Percentiles rank a stretch among this genome's conserved stretches.
Conservation (phyloP, 495 filamentous ascomycete species). For the Lasiosphaeria hispida region DNA sequence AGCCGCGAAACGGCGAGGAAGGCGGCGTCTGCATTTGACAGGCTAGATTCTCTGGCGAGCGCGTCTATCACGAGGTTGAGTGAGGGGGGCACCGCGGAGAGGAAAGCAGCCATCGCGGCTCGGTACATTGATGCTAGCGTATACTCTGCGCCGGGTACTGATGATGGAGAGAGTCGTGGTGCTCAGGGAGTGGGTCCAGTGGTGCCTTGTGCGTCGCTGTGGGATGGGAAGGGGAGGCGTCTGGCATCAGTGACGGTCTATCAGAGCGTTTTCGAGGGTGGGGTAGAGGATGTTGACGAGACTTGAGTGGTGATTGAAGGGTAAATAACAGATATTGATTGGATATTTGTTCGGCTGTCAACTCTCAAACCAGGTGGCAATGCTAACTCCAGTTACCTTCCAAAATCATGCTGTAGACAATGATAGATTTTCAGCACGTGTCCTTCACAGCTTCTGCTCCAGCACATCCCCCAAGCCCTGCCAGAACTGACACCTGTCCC, state of each 20-base stretch:
- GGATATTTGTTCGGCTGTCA: too few species aligned
- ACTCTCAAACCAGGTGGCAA: too few species aligned
- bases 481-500: constrained; percentile 30
- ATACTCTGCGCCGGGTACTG: not conserved
- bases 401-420: too few species aligned
- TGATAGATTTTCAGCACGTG: too few species aligned
- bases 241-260: constrained; percentile 24
- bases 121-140: constrained; percentile 18
- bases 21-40: too few species aligned
- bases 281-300: not conserved
- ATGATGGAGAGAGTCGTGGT: not conserved
- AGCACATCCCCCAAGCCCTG: constrained; percentile 36
- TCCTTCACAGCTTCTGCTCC: constrained; percentile 28
- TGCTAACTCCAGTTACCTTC: too few species aligned
- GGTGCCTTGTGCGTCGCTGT: constrained; percentile 27
- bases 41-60: too few species aligned
- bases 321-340: not conserved
- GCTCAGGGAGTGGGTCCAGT: constrained; percentile 10
- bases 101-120: not conserved
- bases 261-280: constrained; percentile 19
- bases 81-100: too few species aligned
- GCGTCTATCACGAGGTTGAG: too few species aligned
- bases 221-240: constrained; percentile 21
- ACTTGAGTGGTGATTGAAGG: too few species aligned
- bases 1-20: too few species aligned